phyloP scores from a whole-genome alignment of 2,329 filamentous ascomycete genomes.

The Cytospora schulzeri region DNA sequence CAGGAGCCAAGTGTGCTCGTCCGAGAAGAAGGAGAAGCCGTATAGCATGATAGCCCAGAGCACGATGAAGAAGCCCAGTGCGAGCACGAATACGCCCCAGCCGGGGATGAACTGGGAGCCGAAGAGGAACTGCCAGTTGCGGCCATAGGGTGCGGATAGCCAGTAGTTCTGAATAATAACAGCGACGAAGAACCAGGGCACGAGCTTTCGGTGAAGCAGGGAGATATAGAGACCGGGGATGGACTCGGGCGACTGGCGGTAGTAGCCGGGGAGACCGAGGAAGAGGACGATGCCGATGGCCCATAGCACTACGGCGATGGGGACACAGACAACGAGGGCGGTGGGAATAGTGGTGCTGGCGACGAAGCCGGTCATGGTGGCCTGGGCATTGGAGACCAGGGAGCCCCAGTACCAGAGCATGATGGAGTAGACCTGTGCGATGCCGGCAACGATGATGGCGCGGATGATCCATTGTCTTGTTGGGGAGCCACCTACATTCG shows the following conservation, averaged over 20 bases:
- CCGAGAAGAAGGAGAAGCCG: slow-evolving; percentile 56
- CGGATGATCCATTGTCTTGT: slow-evolving; percentile 69
- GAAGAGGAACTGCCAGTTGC: slow-evolving; percentile 69
- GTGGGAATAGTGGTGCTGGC: slow-evolving; percentile 38
- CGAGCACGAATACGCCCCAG: slow-evolving; percentile 60
- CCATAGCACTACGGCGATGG: slow-evolving; percentile 61
- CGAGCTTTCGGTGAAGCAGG: slow-evolving; percentile 63
- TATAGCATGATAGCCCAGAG: slow-evolving; percentile 59
- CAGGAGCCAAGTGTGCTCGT: slow-evolving; percentile 67
- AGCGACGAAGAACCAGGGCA: slow-evolving; percentile 68
- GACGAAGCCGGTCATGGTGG: slow-evolving; percentile 43
- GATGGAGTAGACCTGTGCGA: slow-evolving; percentile 66
- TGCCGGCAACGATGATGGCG: slow-evolving; percentile 67
- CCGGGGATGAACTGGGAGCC: slow-evolving; percentile 55
- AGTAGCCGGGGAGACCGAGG: slow-evolving; percentile 67
- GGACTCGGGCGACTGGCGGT: slow-evolving; percentile 63
- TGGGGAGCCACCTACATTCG: slow-evolving; percentile 54
- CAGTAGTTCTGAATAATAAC: slow-evolving; percentile 70
- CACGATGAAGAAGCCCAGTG: slow-evolving; percentile 55
- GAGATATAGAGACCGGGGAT: slow-evolving; percentile 68
- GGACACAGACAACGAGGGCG: slow-evolving; percentile 53
- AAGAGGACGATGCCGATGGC: slow-evolving; percentile 56
- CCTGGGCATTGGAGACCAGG: slow-evolving; percentile 49
- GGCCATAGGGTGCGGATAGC: slow-evolving; percentile 65
- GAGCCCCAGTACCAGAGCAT: slow-evolving; percentile 70